phyloP scores from a whole-genome alignment of 805 yeast species.

The Zygosaccharomyces bisporus region DNA sequence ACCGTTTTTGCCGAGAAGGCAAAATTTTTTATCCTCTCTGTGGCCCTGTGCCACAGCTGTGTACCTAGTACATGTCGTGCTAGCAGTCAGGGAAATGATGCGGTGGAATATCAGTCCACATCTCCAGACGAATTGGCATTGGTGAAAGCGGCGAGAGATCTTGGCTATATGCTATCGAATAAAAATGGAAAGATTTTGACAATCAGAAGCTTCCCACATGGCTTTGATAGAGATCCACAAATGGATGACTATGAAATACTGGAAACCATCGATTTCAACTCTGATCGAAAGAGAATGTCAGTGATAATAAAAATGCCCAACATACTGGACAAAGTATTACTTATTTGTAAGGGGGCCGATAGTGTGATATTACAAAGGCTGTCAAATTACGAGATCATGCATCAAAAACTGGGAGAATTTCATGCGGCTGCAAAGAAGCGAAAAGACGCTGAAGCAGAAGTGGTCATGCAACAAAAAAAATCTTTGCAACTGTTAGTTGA shows the following conservation, averaged over 20 bases:
- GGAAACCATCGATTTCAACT: slow-evolving; percentile 80
- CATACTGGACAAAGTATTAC: slow-evolving; percentile 51
- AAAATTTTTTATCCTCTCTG: slow-evolving; percentile 69
- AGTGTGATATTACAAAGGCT: slow-evolving; percentile 78
- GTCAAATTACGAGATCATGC: slow-evolving; percentile 54
- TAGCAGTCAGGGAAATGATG: slow-evolving; percentile 22
- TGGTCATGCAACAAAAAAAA: slow-evolving; percentile 55
- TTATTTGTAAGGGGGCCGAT: slow-evolving; percentile 95
- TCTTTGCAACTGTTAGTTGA: slow-evolving; percentile 39
- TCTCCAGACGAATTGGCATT: slow-evolving; percentile 96
- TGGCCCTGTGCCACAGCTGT: slow-evolving; percentile 89
- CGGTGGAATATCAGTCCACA: slow-evolving; percentile 81
- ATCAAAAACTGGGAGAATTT: slow-evolving; percentile 60
- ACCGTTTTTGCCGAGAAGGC: slow-evolving; percentile 67
- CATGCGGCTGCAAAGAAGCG: slow-evolving; percentile 55
- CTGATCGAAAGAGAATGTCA: slow-evolving; percentile 91
- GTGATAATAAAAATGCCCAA: slow-evolving; percentile 76
- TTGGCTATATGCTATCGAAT: slow-evolving; percentile 83
- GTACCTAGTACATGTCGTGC: slow-evolving; percentile 54
- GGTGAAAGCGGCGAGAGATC: slow-evolving; percentile 89
- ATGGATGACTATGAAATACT: slow-evolving; percentile 70
- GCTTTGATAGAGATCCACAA: slow-evolving; percentile 61
- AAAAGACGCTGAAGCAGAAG: slow-evolving; percentile 72
- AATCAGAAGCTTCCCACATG: slow-evolving; percentile 77
- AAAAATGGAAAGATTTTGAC: slow-evolving; percentile 57